These are phyloP conservation scores for Phytophthora idaei DNA, from an alignment of 352 stramenopile species.

Conservation along the genomic window DNA sequence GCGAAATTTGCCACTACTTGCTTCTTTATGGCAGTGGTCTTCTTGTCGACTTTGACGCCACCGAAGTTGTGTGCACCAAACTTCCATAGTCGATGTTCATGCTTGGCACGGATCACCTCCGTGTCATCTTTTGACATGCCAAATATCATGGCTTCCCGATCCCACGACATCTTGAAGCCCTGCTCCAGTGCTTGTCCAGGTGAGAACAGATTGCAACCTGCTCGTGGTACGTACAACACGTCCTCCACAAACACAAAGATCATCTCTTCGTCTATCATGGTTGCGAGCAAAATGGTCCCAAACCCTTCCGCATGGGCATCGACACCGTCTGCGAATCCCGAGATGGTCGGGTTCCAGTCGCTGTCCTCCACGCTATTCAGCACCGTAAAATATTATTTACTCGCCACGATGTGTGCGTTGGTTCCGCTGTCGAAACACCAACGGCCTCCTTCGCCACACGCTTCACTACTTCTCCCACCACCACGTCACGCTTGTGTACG, in stretches of 20 bases:
- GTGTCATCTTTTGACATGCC: constrained; percentile 10
- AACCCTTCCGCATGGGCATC: constrained; percentile 19
- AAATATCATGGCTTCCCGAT: constrained; percentile 9
- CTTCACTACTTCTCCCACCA: constrained; percentile 4
- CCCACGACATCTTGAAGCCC: constrained; percentile 21
- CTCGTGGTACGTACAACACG: constrained; percentile 12
- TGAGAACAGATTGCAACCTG: constrained; percentile 24
- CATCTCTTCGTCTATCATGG: constrained; percentile 22
- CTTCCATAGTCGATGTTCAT: constrained; percentile 14
- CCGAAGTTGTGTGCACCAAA: constrained; percentile 14
- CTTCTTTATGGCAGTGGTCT: not conserved
- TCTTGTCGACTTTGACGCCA: not conserved
- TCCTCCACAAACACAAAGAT: constrained; percentile 14
- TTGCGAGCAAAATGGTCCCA: constrained; percentile 11
- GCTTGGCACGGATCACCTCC: constrained; percentile 8
- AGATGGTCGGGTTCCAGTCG: constrained; percentile 13
- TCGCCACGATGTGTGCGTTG: constrained; percentile 19
- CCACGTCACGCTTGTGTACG: constrained; percentile 6
- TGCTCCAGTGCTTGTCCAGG: constrained; percentile 16
- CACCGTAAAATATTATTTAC: constrained; percentile 25
- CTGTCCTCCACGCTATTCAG: constrained; percentile 20
- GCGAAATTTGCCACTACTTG: not conserved
- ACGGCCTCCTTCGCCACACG: not conserved
- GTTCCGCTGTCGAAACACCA: constrained; percentile 27
- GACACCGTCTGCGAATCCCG: constrained; percentile 10